These are phyloP conservation scores for Paramecium pentaurelia DNA, from an alignment of 73 alveolate genomes.

Conservation along the genomic window DNA sequence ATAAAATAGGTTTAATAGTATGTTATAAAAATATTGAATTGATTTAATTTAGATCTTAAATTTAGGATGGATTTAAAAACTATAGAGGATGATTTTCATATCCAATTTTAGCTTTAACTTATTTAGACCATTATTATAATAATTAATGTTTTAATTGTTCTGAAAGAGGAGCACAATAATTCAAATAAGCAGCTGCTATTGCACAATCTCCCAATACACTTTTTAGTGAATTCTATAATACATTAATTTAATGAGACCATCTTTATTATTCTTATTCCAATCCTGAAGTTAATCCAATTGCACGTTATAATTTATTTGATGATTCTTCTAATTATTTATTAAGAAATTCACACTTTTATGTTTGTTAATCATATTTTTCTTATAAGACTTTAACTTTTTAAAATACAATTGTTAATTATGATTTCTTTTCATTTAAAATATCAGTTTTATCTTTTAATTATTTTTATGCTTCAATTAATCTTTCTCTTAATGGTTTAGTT, in stretches of 20 bases:
- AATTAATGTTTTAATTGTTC: conserved; percentile 22
- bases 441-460: conserved; percentile 38
- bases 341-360: background rate
- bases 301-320: conserved; percentile 40
- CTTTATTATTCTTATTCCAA: conserved; percentile 41
- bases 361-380: conserved; percentile 9
- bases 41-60: conserved; percentile 31
- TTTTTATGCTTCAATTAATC: background rate
- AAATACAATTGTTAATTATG: background rate
- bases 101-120: background rate
- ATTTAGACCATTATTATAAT: background rate
- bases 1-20: conserved; percentile 66
- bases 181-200: conserved; percentile 33
- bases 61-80: conserved; percentile 59
- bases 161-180: conserved; percentile 40
- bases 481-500: conserved; percentile 56
- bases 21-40: conserved; percentile 47
- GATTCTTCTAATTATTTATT: conserved; percentile 44
- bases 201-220: conserved; percentile 26
- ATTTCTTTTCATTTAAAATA: conserved; percentile 50
- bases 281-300: conserved; percentile 33
- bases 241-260: conserved; percentile 48
- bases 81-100: conserved; percentile 9
- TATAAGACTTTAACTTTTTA: background rate
- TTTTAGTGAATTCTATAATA: background rate